Conservation (phyloP, 202 grass and related monocot species). For the Setaria viridis region DNA sequence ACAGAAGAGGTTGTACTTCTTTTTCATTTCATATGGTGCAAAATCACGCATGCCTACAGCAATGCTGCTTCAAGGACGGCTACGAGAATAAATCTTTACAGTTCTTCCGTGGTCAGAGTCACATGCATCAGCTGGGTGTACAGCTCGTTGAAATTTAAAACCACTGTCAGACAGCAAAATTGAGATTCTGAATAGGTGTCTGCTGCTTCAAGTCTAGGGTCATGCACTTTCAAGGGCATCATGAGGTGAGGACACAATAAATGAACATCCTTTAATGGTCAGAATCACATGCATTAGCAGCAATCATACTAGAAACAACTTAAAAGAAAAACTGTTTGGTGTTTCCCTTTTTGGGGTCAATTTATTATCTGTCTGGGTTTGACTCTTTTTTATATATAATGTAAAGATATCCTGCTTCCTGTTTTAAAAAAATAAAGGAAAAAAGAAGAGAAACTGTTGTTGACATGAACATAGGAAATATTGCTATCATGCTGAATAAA, state of each 20-base stretch:
- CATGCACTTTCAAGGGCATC: conserved; percentile 20
- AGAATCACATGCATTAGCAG: conserved; percentile 33
- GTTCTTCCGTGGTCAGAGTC: conserved; percentile 28
- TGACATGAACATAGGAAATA: conserved; percentile 19
- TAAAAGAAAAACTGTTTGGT: background rate
- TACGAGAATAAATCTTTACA: conserved; percentile 7
- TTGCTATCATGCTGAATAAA: conserved; percentile 29
- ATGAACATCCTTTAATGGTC: conserved; percentile 35
- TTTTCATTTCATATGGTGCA: conserved; percentile 38
- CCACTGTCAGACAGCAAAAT: conserved; percentile 27
- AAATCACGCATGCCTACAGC: conserved; percentile 12
- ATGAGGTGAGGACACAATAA: conserved; percentile 21
- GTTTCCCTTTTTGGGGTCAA: background rate
- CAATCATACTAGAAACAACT: background rate
- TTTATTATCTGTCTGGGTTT: background rate
- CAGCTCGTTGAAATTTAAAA: conserved; percentile 14
- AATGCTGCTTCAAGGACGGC: conserved; percentile 30
- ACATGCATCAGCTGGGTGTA: conserved; percentile 37
- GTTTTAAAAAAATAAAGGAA: no score
- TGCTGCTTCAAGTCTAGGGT: conserved; percentile 28
- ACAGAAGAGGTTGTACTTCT: conserved; percentile 18
- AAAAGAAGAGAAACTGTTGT: background rate
- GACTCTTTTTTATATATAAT: background rate
- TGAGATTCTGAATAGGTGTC: conserved; percentile 40
- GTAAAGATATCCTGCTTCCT: background rate